Evolutionary conservation across 73 alveolate genomes (phyloP).

Genomic region (Paramecium sonneborni): DNA sequence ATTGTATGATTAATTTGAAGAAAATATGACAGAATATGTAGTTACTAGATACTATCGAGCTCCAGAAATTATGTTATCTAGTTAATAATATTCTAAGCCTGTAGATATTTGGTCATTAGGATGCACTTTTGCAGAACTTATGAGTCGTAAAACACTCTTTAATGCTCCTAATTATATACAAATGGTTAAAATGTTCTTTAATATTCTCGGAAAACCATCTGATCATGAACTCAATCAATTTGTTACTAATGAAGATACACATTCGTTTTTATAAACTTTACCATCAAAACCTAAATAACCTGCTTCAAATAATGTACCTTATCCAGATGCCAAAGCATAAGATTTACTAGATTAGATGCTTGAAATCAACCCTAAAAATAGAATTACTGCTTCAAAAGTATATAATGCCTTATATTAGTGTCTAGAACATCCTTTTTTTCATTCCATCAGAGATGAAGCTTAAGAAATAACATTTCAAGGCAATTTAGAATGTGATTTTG

Average conservation of each 20-base stretch:
- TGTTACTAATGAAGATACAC: constrained; percentile 33
- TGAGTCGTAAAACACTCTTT: constrained; percentile 70
- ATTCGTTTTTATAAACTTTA: constrained; percentile 45
- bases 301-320: constrained; percentile 20
- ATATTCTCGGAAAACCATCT: constrained; percentile 61
- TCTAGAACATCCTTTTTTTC: constrained; percentile 58
- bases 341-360: constrained; percentile 61
- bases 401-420: constrained; percentile 22
- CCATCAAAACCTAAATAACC: constrained; percentile 46
- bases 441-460: constrained; percentile 9
- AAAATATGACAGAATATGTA: constrained; percentile 76
- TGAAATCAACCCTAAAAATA: constrained; percentile 54
- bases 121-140: constrained; percentile 82
- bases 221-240: constrained; percentile 56
- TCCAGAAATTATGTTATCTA: constrained; percentile 78
- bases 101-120: constrained; percentile 86
- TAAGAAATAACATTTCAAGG: constrained; percentile 44
- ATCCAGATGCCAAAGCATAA: constrained; percentile 40
- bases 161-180: constrained; percentile 75
- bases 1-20: background rate
- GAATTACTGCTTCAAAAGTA: constrained; percentile 62
- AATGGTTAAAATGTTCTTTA: constrained; percentile 72
- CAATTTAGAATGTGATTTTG: constrained; percentile 53
- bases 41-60: constrained; percentile 83
- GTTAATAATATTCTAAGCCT: constrained; percentile 73